These are phyloP conservation scores for Cubamyces lactineus DNA, from an alignment of 768 basidiomycete species.

Conservation along the genomic window DNA sequence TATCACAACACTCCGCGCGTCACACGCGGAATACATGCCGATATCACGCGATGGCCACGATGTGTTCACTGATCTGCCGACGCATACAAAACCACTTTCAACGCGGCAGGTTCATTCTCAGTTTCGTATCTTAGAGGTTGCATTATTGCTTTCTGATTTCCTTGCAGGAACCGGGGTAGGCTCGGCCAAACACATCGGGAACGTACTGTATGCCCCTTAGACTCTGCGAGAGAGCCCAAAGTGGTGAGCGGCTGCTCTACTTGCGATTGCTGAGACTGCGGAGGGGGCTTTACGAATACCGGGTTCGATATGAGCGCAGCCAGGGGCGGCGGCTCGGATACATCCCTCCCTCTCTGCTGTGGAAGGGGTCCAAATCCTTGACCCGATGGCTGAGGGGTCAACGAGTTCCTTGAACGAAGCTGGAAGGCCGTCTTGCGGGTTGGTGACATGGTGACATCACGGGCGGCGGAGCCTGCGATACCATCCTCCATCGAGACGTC, in stretches of 20 bases:
- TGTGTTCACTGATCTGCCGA: neutral
- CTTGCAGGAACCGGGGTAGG: too few relatives aligned
- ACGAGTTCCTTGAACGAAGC: constrained; percentile 66
- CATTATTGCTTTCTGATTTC: neutral
- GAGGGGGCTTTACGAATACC: constrained; percentile 67
- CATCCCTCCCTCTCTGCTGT: constrained; percentile 48
- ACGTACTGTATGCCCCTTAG: constrained; percentile 23
- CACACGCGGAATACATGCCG: constrained; percentile 8
- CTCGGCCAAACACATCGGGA: neutral
- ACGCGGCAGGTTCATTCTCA: too few relatives aligned
- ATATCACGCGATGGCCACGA: neutral
- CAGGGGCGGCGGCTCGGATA: constrained; percentile 73
- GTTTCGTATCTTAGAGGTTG: neutral
- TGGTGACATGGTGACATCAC: constrained; percentile 53
- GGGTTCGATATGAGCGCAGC: constrained; percentile 65
- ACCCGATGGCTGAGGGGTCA: constrained; percentile 67
- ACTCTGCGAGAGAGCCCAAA: constrained; percentile 32
- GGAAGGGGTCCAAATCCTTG: constrained; percentile 47
- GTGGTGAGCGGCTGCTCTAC: constrained; percentile 25
- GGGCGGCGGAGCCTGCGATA: constrained; percentile 36
- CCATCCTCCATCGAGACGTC: constrained; percentile 48
- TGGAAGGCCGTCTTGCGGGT: constrained; percentile 43
- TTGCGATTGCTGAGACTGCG: constrained; percentile 20
- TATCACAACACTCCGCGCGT: constrained; percentile 30
- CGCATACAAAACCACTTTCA: too few relatives aligned